Evolutionary conservation across 371 early-diverging fungal genomes (phyloP), one percentile per base, ranked within the genome.

Genomic region (Mortierella sp.): DNA sequence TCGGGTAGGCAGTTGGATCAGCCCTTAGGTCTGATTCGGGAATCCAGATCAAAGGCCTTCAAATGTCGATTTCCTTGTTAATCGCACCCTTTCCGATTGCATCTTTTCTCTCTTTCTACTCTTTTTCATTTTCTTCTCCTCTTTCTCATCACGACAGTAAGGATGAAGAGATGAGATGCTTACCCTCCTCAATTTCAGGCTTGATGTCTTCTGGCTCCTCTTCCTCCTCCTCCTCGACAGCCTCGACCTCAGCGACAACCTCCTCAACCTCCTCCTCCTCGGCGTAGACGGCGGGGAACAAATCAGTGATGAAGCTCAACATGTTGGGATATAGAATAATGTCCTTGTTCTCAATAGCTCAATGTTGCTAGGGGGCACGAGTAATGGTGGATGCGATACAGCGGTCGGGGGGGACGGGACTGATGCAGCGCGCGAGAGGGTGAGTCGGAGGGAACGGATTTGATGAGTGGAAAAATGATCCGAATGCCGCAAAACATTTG

Each of bases 181-280:
- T 70, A 67, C 70, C 70, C 67, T 75, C 71, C 67, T 75, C 75
- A 66, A 70, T 70, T 64, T 57, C 66, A 50, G 70, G 75, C 75
- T 70, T 73, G 64, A 73, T 61, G 59, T 79, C 80, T 52, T 79
- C 80, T 45, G 80, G 80, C 53, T 67, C 63, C 64, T 61, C 63
- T 59, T 63, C 63, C 64, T 70, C 64, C 63, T 55, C 68, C 55
- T 37, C 23, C 44, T 52, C 37, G 14, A 14, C 55, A 52, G 44
- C 64, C 70, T 70, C 70, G 18, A 60, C 60, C 59, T 59, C 59
- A 21, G 28, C 29, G 46, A 47, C 21, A 48, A 29, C 12, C 60
- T 44, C 65, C 61, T 74, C 69, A 48, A 64, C 69, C n/a, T 57
- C 55, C 66, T 72, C 67, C 70, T 75, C 70, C 65, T 75, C 75